Conservation (phyloP, 257 asterid genomes). For the Dorcoceras hygrometricum region DNA sequence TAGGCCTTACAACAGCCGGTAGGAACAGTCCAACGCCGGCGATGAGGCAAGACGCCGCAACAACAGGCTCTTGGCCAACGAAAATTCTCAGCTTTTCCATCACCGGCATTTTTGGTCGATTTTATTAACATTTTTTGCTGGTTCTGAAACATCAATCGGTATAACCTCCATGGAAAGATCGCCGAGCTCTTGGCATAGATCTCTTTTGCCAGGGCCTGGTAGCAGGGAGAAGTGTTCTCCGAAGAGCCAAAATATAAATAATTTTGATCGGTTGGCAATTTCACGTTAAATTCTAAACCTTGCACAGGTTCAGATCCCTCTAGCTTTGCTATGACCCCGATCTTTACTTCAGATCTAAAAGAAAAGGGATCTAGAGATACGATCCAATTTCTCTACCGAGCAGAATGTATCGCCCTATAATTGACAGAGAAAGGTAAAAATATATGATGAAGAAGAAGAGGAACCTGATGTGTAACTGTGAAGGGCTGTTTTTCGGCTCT, state of each 20-base stretch:
- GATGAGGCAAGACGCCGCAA: slow-evolving; percentile 80
- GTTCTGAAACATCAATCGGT: slow-evolving; percentile 40
- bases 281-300: slow-evolving; percentile 62
- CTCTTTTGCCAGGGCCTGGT: slow-evolving; percentile 55
- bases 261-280: slow-evolving; percentile 34
- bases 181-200: slow-evolving; percentile 67
- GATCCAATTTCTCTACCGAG: too few relatives aligned
- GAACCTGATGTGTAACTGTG: too few relatives aligned
- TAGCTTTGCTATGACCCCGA: too few relatives aligned
- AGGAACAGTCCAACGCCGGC: slow-evolving; percentile 94
- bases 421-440: too few relatives aligned
- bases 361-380: too few relatives aligned
- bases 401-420: too few relatives aligned
- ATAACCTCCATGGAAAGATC: slow-evolving; percentile 71
- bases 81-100: slow-evolving; percentile 75
- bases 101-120: slow-evolving; percentile 49
- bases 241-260: slow-evolving; percentile 35
- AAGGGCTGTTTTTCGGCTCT: too few relatives aligned
- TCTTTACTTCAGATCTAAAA: too few relatives aligned
- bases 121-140: not conserved
- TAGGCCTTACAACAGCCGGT: too few relatives aligned
- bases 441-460: too few relatives aligned
- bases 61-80: slow-evolving; percentile 82
- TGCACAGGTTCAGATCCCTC: slow-evolving; percentile 58
- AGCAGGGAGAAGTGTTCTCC: slow-evolving; percentile 43